These are phyloP conservation scores for Henningerozyma blattae DNA, from an alignment of 805 yeast genomes.

Conservation along the genomic window DNA sequence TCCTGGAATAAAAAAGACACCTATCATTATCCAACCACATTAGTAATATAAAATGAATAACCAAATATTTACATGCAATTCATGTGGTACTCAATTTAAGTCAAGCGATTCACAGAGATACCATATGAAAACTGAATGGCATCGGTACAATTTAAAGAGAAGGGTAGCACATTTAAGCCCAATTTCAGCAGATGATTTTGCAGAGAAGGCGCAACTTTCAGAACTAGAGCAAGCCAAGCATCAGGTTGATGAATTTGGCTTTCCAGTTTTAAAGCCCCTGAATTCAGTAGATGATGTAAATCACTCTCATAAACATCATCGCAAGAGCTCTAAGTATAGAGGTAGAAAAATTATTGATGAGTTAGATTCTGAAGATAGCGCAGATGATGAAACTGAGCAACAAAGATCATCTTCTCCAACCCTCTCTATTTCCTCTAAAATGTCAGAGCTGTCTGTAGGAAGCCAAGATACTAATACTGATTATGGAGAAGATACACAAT, in stretches of 20 bases:
- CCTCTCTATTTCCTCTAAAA: constrained; percentile 40
- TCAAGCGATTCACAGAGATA: constrained; percentile 75
- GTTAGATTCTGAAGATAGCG: not conserved
- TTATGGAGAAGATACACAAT: constrained; percentile 34
- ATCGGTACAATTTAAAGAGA: constrained; percentile 87
- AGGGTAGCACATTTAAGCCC: constrained; percentile 79
- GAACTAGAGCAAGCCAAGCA: constrained; percentile 19
- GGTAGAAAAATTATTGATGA: constrained; percentile 14
- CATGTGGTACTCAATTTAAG: constrained; percentile 74
- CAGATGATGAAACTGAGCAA: not conserved
- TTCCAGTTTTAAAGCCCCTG: constrained; percentile 23
- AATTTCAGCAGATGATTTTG: constrained; percentile 42
- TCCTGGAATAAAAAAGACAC: too few species aligned
- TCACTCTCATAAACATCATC: constrained; percentile 4
- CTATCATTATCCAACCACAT: too few species aligned
- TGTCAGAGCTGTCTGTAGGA: constrained; percentile 33
- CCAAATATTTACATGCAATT: constrained; percentile 60
- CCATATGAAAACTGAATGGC: constrained; percentile 99
- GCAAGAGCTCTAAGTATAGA: constrained; percentile 5
- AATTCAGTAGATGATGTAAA: constrained; percentile 1
- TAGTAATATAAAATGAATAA: not conserved
- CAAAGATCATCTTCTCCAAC: constrained; percentile 38
- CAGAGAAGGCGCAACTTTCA: constrained; percentile 28
- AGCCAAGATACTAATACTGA: constrained; percentile 27
- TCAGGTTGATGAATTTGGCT: constrained; percentile 30